Base-by-base conservation (phyloP, 306 rosid genomes). In the Myrica gale region DNA sequence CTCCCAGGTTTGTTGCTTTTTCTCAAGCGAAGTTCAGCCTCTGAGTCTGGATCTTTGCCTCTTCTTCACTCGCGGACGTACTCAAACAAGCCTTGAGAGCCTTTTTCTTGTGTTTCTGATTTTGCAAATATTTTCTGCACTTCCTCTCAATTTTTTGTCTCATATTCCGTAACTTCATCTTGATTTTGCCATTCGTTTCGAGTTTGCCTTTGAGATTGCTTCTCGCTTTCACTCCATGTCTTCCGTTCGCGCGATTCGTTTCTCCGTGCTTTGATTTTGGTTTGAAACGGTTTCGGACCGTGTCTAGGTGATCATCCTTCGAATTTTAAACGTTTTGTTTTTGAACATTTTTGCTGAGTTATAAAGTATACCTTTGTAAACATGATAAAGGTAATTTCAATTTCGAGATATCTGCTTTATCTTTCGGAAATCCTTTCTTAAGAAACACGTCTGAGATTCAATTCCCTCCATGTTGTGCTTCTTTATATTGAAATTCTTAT, bases 1-100 rank as follows among this genome's bases (percentile, higher is more conserved):
- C 96, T 9, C 99, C 99, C 17, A 90, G 98, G 98, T 95, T 79
- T 42, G 76, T 65, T 61, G 63, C 50, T 76, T 23, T 23, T 15
- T 4, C 76, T 69, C 43, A 65, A 16, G n/a, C 2, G 15, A 7
- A 12, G 43, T 74, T 4, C 45, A 16, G 1, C 7, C 19, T 15
- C 68, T 61, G 70, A 9, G 46, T 65, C 70, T 65, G 16, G 70
- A 17, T 66, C 70, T 17, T 8, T 19, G 19, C 10, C 23, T 63
- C 16, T 39, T 42, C 20, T 39, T 48, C 15, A 9, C 39, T 57
- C 21, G 3, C 20, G 23, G 51, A 47, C 37, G 37, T 32, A 32
- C 37, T 32, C 37, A 32, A 3, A 32, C 37, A 32, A 32, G 37
- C 37, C 37, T 32, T 32, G 37, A 32, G 37, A 32, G 37, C 37